Base-by-base conservation (phyloP, 768 basidiomycete species). In the Boletus pseudopeckii region DNA sequence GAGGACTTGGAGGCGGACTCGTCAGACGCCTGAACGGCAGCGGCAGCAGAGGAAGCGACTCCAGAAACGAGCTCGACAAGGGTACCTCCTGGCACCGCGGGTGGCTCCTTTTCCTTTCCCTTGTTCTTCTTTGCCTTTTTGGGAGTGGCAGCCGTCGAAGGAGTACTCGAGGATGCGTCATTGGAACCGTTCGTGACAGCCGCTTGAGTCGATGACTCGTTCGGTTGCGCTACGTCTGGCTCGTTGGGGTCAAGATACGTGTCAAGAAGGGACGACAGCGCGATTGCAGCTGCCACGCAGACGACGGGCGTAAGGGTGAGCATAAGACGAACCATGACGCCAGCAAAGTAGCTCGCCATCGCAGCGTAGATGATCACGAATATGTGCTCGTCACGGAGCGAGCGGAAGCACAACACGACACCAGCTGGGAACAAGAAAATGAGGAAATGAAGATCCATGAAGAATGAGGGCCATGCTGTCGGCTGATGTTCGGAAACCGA, bases 241-340 rank as follows among this genome's bases (percentile, higher is more conserved):
- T 90, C 82, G 8, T 64, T 73, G 2, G 92, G 90, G 70, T 98
- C 92, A 63, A 98, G 78, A 70, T 92, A 99, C 0, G 86, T 90
- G 60, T 97, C 91, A 53, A 98, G 76, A 11, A 98, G 77, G 7
- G 85, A 81, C 4, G 94, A 95, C 54, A 97, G 75, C 1, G 94
- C 93, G 30, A 98, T 85, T 7, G 97, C 97, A 17, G 92, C 86
- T 17, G 92, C 70, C 53, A 98, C 90, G 67, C 97, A 99, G 42
- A 98, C 97, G 53, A 96, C 90, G 1, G 97, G 97, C 0, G 96
- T 98, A 52, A 99, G 84, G 24, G 97, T 89, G 50, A 99, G 80
- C 92, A 99, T 98, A 55, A 98, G 80, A 53, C 97, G 93, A 58
- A 99, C 97, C 97, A 99, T 99, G 68, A 99, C 96, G 40, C 97